Evolutionary conservation across 1,139 yeast genomes (phyloP).

Genomic region (Pichia cactophila): DNA sequence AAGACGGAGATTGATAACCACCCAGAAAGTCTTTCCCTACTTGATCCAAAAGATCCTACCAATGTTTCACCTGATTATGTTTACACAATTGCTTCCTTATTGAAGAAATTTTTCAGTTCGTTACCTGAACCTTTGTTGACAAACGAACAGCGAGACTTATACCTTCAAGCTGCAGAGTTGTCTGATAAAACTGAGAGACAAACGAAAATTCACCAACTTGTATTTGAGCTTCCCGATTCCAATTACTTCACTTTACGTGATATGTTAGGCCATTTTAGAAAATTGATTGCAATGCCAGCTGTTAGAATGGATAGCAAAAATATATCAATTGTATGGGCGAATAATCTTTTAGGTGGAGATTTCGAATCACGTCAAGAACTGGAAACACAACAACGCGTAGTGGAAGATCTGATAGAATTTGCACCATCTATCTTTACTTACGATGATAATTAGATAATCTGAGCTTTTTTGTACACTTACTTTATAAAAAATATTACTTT

Average conservation of each 20-base stretch:
- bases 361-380: conserved; percentile 65
- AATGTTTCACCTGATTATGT: conserved; percentile 63
- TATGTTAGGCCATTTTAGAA: conserved; percentile 64
- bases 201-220: conserved; percentile 77
- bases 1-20: conserved; percentile 69
- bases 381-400: conserved; percentile 70
- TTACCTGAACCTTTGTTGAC: conserved; percentile 70
- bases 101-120: conserved; percentile 59
- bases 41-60: conserved; percentile 38
- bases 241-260: conserved; percentile 87
- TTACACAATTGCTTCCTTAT: conserved; percentile 59
- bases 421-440: conserved; percentile 88
- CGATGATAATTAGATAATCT: conserved; percentile 4
- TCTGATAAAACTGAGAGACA: conserved; percentile 48
- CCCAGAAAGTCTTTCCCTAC: conserved; percentile 56
- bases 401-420: conserved; percentile 73
- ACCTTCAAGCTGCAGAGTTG: conserved; percentile 70
- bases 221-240: conserved; percentile 88
- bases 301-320: conserved; percentile 79
- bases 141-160: conserved; percentile 44
- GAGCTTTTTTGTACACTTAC: neutral
- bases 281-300: conserved; percentile 35
- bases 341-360: conserved; percentile 53
- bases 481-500: neutral
- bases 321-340: conserved; percentile 90